A percentile compares a stretch with the other conserved stretches of the same genome.
Evolutionary conservation across 169 alveolate species (phyloP).

Genomic region (Eimeria tenella): DNA sequence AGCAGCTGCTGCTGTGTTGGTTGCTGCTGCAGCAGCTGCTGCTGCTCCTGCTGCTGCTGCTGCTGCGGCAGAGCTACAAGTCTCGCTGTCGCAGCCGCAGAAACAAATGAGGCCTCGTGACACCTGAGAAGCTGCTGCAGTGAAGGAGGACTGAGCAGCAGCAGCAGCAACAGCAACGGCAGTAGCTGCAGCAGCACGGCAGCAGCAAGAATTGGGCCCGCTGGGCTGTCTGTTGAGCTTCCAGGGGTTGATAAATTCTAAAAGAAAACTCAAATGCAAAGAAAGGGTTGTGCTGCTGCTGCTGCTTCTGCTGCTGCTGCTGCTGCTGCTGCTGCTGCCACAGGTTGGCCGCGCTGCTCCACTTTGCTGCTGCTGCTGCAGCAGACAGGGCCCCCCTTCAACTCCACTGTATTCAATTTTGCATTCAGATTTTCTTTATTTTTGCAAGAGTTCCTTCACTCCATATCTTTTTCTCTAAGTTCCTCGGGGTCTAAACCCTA

Average conservation of each 20-base stretch:
- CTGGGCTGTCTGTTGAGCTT: slow-evolving; percentile 42
- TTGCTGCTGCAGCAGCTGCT: slow-evolving; percentile 38
- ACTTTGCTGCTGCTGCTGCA: slow-evolving; percentile 32
- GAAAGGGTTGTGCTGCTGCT: slow-evolving; percentile 30
- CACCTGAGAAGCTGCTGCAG: neutral
- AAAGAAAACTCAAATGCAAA: slow-evolving; percentile 1
- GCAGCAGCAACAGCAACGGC: slow-evolving; percentile 24
- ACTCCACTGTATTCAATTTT: neutral
- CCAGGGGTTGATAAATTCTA: slow-evolving; percentile 3
- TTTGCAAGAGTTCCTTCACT: neutral
- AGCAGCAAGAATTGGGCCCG: slow-evolving; percentile 8
- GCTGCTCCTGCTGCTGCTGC: neutral
- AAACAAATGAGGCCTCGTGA: neutral
- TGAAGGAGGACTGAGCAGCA: neutral
- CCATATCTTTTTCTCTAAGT: too few species aligned
- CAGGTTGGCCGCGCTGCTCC: slow-evolving; percentile 31
- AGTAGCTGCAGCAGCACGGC: slow-evolving; percentile 26
- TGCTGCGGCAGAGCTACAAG: neutral
- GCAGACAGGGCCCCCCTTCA: neutral
- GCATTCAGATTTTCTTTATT: neutral
- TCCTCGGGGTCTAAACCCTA: neutral
- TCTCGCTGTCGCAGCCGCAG: neutral
- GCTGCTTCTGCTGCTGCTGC: slow-evolving; percentile 25
- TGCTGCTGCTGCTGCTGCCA: slow-evolving; percentile 51
- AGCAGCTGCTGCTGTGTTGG: neutral